Conservation (phyloP, 2,329 filamentous ascomycete species). For the Mycosphaerella sp. region DNA sequence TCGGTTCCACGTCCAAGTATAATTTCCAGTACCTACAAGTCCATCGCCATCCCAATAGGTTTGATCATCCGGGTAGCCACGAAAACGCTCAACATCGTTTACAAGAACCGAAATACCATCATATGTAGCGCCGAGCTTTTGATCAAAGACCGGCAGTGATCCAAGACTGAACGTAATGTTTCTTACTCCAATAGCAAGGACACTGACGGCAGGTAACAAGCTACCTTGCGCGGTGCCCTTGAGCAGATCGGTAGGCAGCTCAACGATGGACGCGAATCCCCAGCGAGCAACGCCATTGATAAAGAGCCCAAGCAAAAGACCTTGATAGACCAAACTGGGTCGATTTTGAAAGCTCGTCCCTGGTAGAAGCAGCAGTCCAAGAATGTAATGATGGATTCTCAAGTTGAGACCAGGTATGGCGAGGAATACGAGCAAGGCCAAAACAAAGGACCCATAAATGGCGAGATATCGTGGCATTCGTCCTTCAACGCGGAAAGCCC, state of each 20-base stretch:
- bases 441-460: constrained; percentile 65
- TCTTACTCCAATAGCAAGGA: constrained; percentile 46
- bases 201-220: constrained; percentile 49
- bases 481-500: constrained; percentile 79
- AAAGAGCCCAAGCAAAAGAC: constrained; percentile 81
- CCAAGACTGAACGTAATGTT: constrained; percentile 60
- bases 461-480: constrained; percentile 70
- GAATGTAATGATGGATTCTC: constrained; percentile 90
- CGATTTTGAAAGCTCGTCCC: constrained; percentile 86
- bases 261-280: constrained; percentile 84
- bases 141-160: constrained; percentile 30
- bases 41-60: constrained; percentile 37
- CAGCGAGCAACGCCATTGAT: constrained; percentile 90
- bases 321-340: constrained; percentile 78
- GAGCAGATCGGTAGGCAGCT: constrained; percentile 69
- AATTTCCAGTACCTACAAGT: constrained; percentile 19
- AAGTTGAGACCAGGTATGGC: constrained; percentile 70
- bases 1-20: constrained; percentile 33
- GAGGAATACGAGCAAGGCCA: constrained; percentile 63
- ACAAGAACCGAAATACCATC: constrained; percentile 75
- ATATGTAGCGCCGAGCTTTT: constrained; percentile 44
- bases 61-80: constrained; percentile 60
- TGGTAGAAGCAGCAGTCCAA: constrained; percentile 77
- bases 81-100: constrained; percentile 77
- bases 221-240: constrained; percentile 51